A percentile compares a stretch with the other conserved stretches of the same genome.
Conservation (phyloP, 2,329 filamentous ascomycete species). For the Fusarium chuoi region DNA sequence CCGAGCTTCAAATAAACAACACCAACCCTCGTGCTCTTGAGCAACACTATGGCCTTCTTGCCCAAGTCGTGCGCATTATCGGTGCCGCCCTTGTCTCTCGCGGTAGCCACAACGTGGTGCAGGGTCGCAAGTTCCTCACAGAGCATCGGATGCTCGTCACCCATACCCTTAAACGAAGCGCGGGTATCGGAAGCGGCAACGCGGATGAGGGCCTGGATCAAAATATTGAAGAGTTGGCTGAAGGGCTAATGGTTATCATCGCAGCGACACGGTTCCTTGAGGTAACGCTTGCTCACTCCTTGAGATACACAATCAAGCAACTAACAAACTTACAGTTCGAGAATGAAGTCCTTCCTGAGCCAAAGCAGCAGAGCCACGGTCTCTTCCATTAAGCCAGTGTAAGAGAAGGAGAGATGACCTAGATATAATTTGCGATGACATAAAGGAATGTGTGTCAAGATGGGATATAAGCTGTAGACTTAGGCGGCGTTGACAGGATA, state of each 20-base stretch:
- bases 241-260: constrained; percentile 86
- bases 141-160: constrained; percentile 87
- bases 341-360: constrained; percentile 50
- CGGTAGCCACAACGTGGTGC: constrained; percentile 83
- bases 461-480: constrained; percentile 35
- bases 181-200: constrained; percentile 72
- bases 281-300: constrained; percentile 61
- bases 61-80: constrained; percentile 83
- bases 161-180: constrained; percentile 89
- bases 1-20: constrained; percentile 86
- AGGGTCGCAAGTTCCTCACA: constrained; percentile 81
- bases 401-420: neutral
- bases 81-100: constrained; percentile 83
- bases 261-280: constrained; percentile 86
- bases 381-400: constrained; percentile 53
- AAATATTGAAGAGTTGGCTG: constrained; percentile 79
- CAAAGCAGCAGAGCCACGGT: constrained; percentile 46
- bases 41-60: constrained; percentile 85
- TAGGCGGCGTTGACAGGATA: constrained; percentile 42
- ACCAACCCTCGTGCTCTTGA: constrained; percentile 76
- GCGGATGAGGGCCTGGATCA: constrained; percentile 60
- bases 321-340: constrained; percentile 53
- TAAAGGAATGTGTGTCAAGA: constrained; percentile 4
- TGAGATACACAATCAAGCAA: neutral
- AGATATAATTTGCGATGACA: neutral